A percentile compares a stretch with the other conserved stretches of the same genome.
Evolutionary conservation across 2,329 filamentous ascomycete genomes (phyloP).

Genomic region (Epichloe brachyelytri): DNA sequence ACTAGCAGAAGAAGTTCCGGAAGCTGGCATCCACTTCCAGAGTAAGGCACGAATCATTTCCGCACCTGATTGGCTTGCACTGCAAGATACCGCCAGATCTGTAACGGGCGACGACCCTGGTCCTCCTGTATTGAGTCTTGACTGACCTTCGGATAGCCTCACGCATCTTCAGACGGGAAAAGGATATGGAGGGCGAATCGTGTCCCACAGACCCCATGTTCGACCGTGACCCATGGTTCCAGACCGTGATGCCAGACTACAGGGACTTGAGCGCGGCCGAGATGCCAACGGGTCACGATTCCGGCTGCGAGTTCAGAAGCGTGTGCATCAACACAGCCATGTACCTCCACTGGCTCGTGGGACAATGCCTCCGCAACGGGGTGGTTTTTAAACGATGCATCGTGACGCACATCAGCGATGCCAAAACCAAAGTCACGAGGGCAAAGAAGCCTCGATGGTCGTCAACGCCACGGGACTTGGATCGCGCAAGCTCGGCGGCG

Average conservation of each 20-base stretch:
- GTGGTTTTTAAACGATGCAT: slow-evolving; percentile 52
- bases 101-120: neutral
- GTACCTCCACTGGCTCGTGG: slow-evolving; percentile 76
- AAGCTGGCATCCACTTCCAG: slow-evolving; percentile 73
- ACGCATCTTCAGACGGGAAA: slow-evolving; percentile 41
- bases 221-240: slow-evolving; percentile 59
- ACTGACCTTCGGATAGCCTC: slow-evolving; percentile 24
- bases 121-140: neutral
- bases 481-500: slow-evolving; percentile 65
- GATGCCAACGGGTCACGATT: slow-evolving; percentile 53
- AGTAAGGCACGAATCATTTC: slow-evolving; percentile 23
- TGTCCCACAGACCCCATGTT: slow-evolving; percentile 49
- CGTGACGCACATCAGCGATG: slow-evolving; percentile 61
- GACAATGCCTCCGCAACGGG: slow-evolving; percentile 64
- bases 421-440: slow-evolving; percentile 38
- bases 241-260: slow-evolving; percentile 58
- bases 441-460: slow-evolving; percentile 50
- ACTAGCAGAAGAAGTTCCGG: slow-evolving; percentile 48
- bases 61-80: neutral
- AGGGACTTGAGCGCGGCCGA: slow-evolving; percentile 43
- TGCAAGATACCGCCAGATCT: neutral
- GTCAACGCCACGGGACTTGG: slow-evolving; percentile 79
- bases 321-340: slow-evolving; percentile 85
- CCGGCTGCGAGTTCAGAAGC: slow-evolving; percentile 64
- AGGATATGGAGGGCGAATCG: slow-evolving; percentile 36